Conservation (phyloP, 129 eudicot genomes). For the Silybum marianum region DNA sequence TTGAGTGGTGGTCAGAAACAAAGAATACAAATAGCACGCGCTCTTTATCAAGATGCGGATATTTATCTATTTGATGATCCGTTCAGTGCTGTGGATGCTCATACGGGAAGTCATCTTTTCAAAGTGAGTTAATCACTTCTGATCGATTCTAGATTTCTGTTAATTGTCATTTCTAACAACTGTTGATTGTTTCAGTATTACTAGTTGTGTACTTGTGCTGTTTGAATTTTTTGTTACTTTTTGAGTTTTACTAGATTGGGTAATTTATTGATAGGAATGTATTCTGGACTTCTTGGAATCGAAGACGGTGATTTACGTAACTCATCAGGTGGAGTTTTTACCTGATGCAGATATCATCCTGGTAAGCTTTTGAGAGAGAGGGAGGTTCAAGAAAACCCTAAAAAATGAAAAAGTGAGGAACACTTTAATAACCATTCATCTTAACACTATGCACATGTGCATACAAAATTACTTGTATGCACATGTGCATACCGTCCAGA, state of each 20-base stretch:
- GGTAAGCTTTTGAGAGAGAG: constrained; percentile 24
- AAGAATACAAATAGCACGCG: constrained; percentile 51
- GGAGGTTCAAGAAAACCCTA: too few relatives aligned
- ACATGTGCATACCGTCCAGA: too few relatives aligned
- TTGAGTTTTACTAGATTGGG: too few relatives aligned
- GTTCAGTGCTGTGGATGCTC: constrained; percentile 60
- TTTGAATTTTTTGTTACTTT: background rate
- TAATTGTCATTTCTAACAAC: too few relatives aligned
- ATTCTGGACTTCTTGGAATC: constrained; percentile 30
- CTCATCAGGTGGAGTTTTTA: constrained; percentile 45
- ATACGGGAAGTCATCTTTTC: constrained; percentile 50
- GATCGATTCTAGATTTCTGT: background rate
- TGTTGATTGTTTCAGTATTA: background rate
- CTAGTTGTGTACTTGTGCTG: too few relatives aligned
- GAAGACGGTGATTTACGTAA: constrained; percentile 41
- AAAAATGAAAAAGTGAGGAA: too few relatives aligned
- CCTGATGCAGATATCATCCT: constrained; percentile 43
- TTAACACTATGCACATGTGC: too few relatives aligned
- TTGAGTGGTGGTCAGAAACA: constrained; percentile 55
- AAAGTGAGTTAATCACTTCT: constrained; percentile 16
- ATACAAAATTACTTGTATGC: too few relatives aligned
- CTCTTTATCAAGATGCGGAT: constrained; percentile 52
- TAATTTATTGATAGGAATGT: constrained; percentile 27
- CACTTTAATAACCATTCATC: too few relatives aligned
- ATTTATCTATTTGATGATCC: constrained; percentile 49